Evolutionary conservation across 305 asterid genomes (phyloP), one percentile per base, ranked within the genome.

Genomic region (Salvia sclarea): DNA sequence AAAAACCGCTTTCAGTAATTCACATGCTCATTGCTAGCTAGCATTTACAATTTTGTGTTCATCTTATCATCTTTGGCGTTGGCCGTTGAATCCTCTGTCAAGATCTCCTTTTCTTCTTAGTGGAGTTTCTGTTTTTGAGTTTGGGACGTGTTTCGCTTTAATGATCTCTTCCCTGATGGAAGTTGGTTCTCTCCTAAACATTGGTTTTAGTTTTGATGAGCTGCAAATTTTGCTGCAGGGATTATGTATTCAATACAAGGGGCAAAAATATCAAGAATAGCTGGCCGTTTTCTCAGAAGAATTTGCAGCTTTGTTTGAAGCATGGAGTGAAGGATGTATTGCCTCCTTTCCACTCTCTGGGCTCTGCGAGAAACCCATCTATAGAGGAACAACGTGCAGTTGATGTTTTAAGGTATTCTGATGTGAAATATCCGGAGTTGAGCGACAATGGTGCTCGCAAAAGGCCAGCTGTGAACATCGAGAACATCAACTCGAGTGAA

Each of bases 211-310:
- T 17, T 12, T 22, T 13, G 40, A 21, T 3, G 30, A 28, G 44
- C 61, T 8, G 8, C 6, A 13, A 35, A 35, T 68, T 68, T 53
- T 64, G 49, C 53, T 84, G 85, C 85, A 94, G 99, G 84, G 95
- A 86, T 81, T 94, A 89, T 80, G 97, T 89, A 72, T 88, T 82
- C 75, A 71, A 76, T 58, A 49, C 80, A 24, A 70, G 99, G 65
- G 81, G 76, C 77, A 91, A 89, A 79, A 86, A 88, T 80, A 76
- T 91, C 79, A 69, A 75, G 86, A 87, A 77, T 35, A 86, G 77
- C 50, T 94, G 99, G 98, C 99, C 99, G 48, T 94, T 94, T 79
- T 91, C 99, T 68, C 81, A 71, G 75, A 76, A 86, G 78, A 84
- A 75, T 64, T 79, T 94, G 81, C 93, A 87, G 66, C 89, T 85